A percentile compares a stretch with the other conserved stretches of the same genome.
Evolutionary conservation across 106 monocot genomes (phyloP).

Genomic region (Dioscorea zingiberensis): DNA sequence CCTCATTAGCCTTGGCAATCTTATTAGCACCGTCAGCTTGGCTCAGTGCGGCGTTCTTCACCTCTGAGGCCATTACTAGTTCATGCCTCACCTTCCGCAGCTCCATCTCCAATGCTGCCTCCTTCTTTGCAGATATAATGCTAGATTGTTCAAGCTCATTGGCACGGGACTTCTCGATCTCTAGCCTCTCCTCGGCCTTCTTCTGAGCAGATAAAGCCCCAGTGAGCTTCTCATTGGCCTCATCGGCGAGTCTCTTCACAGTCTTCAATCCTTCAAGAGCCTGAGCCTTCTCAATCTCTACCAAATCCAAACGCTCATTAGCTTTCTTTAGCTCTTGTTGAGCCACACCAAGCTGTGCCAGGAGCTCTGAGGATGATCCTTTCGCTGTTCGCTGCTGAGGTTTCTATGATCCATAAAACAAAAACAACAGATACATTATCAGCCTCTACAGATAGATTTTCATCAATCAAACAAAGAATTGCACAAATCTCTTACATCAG

Average conservation of each 20-base stretch:
- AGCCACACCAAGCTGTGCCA: slow-evolving; percentile 30
- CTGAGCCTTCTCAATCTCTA: slow-evolving; percentile 45
- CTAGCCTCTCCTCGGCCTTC: slow-evolving; percentile 55
- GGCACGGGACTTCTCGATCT: slow-evolving; percentile 74
- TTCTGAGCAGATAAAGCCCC: slow-evolving; percentile 67
- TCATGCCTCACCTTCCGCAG: slow-evolving; percentile 54
- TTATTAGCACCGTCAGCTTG: slow-evolving; percentile 50
- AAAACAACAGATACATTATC: neutral
- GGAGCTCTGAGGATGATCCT: slow-evolving; percentile 27
- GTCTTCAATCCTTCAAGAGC: slow-evolving; percentile 53
- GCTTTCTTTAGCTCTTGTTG: slow-evolving; percentile 76
- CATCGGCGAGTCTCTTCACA: slow-evolving; percentile 40
- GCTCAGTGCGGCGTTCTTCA: slow-evolving; percentile 49
- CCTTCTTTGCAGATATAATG: slow-evolving; percentile 54
- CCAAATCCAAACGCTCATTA: slow-evolving; percentile 51
- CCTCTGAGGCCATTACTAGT: slow-evolving; percentile 45
- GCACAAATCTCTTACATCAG: slow-evolving; percentile 27
- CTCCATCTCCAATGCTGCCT: slow-evolving; percentile 55
- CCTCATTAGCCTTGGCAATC: slow-evolving; percentile 52
- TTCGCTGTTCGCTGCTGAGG: slow-evolving; percentile 22
- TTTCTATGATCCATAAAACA: slow-evolving; percentile 15
- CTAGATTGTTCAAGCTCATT: slow-evolving; percentile 72
- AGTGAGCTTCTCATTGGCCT: slow-evolving; percentile 56
- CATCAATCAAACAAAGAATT: neutral
- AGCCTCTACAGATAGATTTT: neutral